Base-by-base conservation (phyloP, 2,329 filamentous ascomycete species). In the Botrytis medusae region DNA sequence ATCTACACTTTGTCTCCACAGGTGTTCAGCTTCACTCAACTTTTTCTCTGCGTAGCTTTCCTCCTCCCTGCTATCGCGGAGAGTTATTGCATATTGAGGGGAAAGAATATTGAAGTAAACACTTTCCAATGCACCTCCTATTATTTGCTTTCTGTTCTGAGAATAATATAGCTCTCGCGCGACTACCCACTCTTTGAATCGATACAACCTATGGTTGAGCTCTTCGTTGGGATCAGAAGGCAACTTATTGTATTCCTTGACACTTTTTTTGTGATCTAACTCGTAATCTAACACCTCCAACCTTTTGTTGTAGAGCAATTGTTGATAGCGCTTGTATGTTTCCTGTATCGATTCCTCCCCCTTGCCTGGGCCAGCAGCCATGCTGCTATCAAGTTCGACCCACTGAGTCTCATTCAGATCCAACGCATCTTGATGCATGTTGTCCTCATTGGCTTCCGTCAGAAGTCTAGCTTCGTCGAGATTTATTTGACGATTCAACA, bases 41-140 rank as follows among this genome's bases (percentile, higher is more conserved):
- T 6, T 54, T 54, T 29, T 14, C 51, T 54, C 51, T 16, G 14
- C n/a, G 16, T 54, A 14, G 14, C 51, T 6, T 29, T 54, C 51
- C 14, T 29, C n/a, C 51, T n/a, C n/a, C n/a, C 51, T 54, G 5
- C 2, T 2, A 29, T 3, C 1, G 14, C n/a, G 6, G 7, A 29
- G 51, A 54, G 2, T 7, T 0, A 0, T n/a, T n/a, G 14, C 8
- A 25, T 16, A 5, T 0, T 7, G 2, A 54, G 1, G 0, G 51
- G 12, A 1, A 8, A 54, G n/a, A 54, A 54, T 29, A 29, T 54
- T 54, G 14, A 8, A 8, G 51, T 54, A 54, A 54, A 54, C n/a
- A 54, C 51, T 54, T 54, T 54, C 51, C 51, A 54, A 18, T 29
- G 14, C 51, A 14, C 2, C 0, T 29, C 51, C 51, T 54, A 54